Conservation (phyloP, 208 protist species). For the Acanthamoeba culbertsoni region DNA sequence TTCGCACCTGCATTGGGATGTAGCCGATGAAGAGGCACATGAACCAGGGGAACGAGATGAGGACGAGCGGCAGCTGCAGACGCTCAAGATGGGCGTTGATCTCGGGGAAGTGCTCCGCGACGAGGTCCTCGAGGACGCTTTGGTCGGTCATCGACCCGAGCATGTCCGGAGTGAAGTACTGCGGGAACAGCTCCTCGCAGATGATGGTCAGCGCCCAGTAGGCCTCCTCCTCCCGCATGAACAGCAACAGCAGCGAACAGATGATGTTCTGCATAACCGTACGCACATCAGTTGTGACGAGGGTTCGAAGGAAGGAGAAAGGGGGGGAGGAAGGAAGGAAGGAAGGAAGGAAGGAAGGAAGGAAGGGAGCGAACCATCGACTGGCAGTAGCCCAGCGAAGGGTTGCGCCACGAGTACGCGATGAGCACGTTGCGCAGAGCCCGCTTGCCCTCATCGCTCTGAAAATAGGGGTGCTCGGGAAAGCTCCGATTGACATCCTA, state of each 20-base stretch:
- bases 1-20: background rate
- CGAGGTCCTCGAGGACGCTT: slow-evolving; percentile 32
- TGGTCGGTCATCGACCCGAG: slow-evolving; percentile 51
- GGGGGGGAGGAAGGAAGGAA: background rate
- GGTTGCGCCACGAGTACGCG: slow-evolving; percentile 68
- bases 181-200: slow-evolving; percentile 49
- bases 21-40: slow-evolving; percentile 60
- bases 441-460: slow-evolving; percentile 44
- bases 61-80: background rate
- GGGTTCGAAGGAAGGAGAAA: background rate
- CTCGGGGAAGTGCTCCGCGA: slow-evolving; percentile 29
- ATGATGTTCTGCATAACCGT: slow-evolving; percentile 61
- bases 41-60: slow-evolving; percentile 55
- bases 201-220: slow-evolving; percentile 13
- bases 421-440: slow-evolving; percentile 64
- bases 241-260: slow-evolving; percentile 4
- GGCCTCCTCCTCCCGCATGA: slow-evolving; percentile 41
- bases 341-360: background rate
- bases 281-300: background rate
- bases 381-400: slow-evolving; percentile 40
- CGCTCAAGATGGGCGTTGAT: background rate
- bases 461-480: slow-evolving; percentile 73
- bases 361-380: background rate
- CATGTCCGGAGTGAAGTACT: slow-evolving; percentile 56
- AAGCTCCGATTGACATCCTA: slow-evolving; percentile 71